Evolutionary conservation across 2,329 filamentous ascomycete genomes (phyloP).

Genomic region (Aspergillus novoparasiticus): DNA sequence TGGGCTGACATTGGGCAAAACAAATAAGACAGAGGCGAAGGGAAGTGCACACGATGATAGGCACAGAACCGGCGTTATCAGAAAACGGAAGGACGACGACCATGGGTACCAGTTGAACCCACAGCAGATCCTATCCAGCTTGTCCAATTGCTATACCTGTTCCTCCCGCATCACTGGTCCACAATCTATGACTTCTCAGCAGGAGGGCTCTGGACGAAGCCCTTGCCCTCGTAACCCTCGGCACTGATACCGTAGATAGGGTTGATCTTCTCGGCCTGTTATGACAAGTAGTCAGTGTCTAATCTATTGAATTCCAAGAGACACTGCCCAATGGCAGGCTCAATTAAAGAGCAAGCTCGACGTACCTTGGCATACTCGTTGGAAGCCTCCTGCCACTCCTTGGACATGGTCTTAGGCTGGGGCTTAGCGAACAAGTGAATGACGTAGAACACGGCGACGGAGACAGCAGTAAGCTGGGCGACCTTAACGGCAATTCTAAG

Average conservation of each 20-base stretch:
- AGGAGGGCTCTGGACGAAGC: conserved; percentile 69
- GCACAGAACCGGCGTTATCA: conserved; percentile 21
- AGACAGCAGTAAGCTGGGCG: conserved; percentile 65
- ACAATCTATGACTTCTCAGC: conserved; percentile 40
- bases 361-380: conserved; percentile 93
- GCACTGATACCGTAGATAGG: conserved; percentile 82
- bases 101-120: conserved; percentile 3
- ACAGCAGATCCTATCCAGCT: conserved; percentile 17
- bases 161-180: conserved; percentile 25
- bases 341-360: conserved; percentile 18
- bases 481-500: conserved; percentile 77
- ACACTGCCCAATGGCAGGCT: background rate
- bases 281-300: conserved; percentile 21
- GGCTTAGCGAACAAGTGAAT: conserved; percentile 73
- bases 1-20: conserved; percentile 33
- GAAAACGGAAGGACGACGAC: conserved; percentile 13
- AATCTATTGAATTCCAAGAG: conserved; percentile 15
- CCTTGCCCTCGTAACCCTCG: conserved; percentile 75
- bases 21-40: conserved; percentile 30
- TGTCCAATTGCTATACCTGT: conserved; percentile 26
- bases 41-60: conserved; percentile 18
- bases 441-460: conserved; percentile 70
- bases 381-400: conserved; percentile 93
- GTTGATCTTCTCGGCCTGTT: conserved; percentile 78
- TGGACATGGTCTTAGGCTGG: conserved; percentile 83